Base-by-base conservation (phyloP, 306 rosid species). In the Canavalia ensiformis region DNA sequence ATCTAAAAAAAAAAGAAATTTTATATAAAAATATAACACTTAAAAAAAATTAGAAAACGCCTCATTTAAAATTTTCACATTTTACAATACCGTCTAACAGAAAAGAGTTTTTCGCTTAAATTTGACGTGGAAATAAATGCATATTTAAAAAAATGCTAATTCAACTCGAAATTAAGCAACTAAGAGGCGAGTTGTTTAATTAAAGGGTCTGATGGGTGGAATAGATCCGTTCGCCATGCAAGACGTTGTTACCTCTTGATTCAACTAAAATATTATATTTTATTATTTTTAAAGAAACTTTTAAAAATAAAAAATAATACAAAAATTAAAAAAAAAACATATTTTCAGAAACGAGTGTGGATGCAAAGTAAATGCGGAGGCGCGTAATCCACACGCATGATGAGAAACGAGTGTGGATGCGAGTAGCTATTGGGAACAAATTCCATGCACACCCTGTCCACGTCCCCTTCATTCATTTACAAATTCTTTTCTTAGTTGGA, bases 371-470 rank as follows among this genome's bases (percentile, higher is more conserved):
- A 58, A 62, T 25, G 8, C 0, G 58, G 6, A 65, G 63, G 75
- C 35, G 51, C 75, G 52, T 64, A 41, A 37, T 12, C 11, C 47
- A 25, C 75, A 73, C 52, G 44, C n/a, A 37, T 6, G 33, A 44
- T 0, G 2, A 42, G 11, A 57, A 44, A 75, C n/a, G 25, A 18
- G 69, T 45, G 1, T 31, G 35, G 11, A 46, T 8, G 10, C 1
- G 8, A 42, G 3, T 5, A n/a, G 30, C 44, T 42, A 35, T 10
- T 55, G 49, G 25, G 6, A 51, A 45, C 71, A 50, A 69, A 59
- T 44, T 83, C 39, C 80, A 83, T 83, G 83, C 83, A 72, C 74
- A 44, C 78, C 42, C 59, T 69, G 25, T 75, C 57, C 59, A 77
- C 81, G 83, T 78, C 80, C 72, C 72, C 4, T 18, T 18, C 25